These are phyloP conservation scores for Aspergillus bridgeri DNA, from an alignment of 495 filamentous ascomycete species.

Conservation along the genomic window DNA sequence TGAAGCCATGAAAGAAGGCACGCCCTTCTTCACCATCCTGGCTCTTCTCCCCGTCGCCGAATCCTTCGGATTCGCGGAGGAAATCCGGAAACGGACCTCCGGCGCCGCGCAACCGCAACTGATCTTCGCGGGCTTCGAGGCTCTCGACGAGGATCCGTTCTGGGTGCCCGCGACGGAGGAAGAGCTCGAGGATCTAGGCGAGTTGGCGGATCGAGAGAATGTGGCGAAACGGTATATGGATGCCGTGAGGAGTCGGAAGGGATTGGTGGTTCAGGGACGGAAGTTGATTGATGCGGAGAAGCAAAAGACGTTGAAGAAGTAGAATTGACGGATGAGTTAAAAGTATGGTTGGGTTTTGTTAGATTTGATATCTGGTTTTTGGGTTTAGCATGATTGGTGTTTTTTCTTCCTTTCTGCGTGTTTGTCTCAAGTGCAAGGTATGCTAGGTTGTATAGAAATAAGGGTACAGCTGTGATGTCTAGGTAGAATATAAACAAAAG, in stretches of 20 bases:
- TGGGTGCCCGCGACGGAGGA: slow-evolving; percentile 98
- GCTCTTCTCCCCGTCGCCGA: slow-evolving; percentile 86
- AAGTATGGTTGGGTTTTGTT: not conserved
- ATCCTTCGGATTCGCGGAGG: slow-evolving; percentile 92
- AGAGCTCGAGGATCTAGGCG: slow-evolving; percentile 92
- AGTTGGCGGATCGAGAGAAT: slow-evolving; percentile 89
- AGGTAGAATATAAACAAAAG: too few species aligned
- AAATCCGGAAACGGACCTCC: slow-evolving; percentile 90
- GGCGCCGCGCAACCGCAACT: slow-evolving; percentile 89
- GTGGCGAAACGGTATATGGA: slow-evolving; percentile 97
- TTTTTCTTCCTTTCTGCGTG: not conserved
- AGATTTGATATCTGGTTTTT: not conserved
- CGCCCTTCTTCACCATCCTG: slow-evolving; percentile 90
- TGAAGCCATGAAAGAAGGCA: slow-evolving; percentile 90
- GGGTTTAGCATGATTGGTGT: not conserved
- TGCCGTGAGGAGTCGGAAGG: slow-evolving; percentile 77
- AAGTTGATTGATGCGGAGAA: slow-evolving; percentile 93
- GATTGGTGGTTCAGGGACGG: slow-evolving; percentile 73
- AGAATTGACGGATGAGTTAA: slow-evolving; percentile 10
- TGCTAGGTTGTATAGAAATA: too few species aligned
- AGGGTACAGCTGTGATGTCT: too few species aligned
- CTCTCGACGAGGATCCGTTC: slow-evolving; percentile 89
- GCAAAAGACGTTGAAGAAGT: slow-evolving; percentile 98
- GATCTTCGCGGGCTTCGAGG: slow-evolving; percentile 87
- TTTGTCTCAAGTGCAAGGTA: too few species aligned